phyloP scores from a whole-genome alignment of 148 eudicot genomes.

The Pouteria glomerata region DNA sequence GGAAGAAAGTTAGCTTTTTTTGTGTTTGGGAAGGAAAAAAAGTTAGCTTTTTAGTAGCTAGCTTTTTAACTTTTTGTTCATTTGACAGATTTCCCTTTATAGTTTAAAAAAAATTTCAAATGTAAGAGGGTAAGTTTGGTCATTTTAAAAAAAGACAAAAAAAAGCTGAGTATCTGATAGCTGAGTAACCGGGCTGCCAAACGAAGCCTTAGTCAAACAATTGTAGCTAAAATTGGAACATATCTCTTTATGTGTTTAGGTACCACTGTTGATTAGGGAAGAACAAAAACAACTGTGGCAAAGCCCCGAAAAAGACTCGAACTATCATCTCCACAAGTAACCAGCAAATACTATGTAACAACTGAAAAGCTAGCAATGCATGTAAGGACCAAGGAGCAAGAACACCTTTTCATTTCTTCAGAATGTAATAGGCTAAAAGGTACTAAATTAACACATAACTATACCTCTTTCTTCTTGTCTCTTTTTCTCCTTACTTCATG shows the following conservation, averaged over 20 bases:
- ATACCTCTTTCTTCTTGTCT: slow-evolving; percentile 85
- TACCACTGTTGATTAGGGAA: neutral
- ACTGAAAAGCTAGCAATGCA: neutral
- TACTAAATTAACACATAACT: neutral
- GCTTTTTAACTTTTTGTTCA: too few relatives aligned
- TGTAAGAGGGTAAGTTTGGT: too few relatives aligned
- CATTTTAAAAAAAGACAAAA: too few relatives aligned
- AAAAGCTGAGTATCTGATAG: too few relatives aligned
- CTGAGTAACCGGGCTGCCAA: too few relatives aligned
- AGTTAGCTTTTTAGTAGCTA: too few relatives aligned
- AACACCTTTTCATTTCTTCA: neutral
- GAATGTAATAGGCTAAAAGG: neutral
- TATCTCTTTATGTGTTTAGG: neutral
- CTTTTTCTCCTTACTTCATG: slow-evolving; percentile 85
- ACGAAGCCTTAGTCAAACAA: neutral
- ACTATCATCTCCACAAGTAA: neutral
- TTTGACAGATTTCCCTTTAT: too few relatives aligned
- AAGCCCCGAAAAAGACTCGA: neutral
- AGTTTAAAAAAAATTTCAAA: too few relatives aligned
- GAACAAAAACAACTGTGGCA: neutral
- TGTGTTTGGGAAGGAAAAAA: too few relatives aligned
- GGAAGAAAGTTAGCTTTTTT: too few relatives aligned
- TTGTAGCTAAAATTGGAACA: neutral
- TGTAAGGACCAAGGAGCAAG: neutral
- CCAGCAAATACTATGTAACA: too few relatives aligned